A percentile compares a stretch with the other conserved stretches of the same genome.
Conservation (phyloP, 768 basidiomycete genomes). For the Amanita polypyramis region DNA sequence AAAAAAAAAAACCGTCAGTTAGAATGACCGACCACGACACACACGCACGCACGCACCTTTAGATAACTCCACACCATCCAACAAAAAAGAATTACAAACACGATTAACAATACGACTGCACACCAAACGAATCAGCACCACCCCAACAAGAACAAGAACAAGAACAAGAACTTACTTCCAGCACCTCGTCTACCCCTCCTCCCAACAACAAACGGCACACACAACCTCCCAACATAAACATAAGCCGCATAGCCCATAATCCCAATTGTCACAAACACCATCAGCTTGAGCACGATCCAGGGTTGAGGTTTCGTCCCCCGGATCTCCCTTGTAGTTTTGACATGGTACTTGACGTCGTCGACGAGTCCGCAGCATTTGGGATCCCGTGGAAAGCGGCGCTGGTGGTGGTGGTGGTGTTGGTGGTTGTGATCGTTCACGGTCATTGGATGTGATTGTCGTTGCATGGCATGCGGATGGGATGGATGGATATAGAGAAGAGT, state of each 20-base stretch:
- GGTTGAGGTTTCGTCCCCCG: conserved; percentile 43
- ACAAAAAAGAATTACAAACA: conserved; percentile 52
- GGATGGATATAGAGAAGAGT: too few species aligned
- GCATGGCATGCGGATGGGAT: too few species aligned
- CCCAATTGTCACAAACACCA: conserved; percentile 46
- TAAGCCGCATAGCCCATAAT: conserved; percentile 64
- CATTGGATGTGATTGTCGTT: too few species aligned
- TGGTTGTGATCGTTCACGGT: too few species aligned
- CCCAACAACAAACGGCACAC: conserved; percentile 55
- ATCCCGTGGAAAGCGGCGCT: too few species aligned
- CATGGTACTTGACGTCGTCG: conserved; percentile 30
- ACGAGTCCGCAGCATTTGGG: conserved; percentile 44
- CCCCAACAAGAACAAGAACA: neutral
- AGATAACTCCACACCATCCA: conserved; percentile 75
- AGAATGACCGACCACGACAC: too few species aligned
- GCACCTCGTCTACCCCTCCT: conserved; percentile 37
- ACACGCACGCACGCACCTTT: conserved; percentile 51
- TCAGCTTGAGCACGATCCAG: conserved; percentile 65
- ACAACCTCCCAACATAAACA: conserved; percentile 68
- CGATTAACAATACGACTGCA: conserved; percentile 55
- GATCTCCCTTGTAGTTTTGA: conserved; percentile 30
- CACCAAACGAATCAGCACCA: conserved; percentile 7
- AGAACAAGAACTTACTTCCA: conserved; percentile 50
- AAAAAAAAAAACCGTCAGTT: too few species aligned
- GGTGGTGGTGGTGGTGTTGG: too few species aligned